Evolutionary conservation across 2,329 filamentous ascomycete genomes (phyloP).

Genomic region (Cladophialophora yegresii): DNA sequence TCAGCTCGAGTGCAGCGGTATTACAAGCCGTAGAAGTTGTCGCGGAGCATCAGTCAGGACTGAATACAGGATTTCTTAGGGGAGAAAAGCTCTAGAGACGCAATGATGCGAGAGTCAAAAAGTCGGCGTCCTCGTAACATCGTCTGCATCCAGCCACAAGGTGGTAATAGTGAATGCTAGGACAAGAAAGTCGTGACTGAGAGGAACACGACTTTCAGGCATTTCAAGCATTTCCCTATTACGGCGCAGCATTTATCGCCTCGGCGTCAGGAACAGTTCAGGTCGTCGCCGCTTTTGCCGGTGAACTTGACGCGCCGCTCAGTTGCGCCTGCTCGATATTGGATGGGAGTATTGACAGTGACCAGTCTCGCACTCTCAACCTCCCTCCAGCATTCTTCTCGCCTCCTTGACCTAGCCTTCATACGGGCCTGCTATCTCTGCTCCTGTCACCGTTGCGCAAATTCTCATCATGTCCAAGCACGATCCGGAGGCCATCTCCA

Average conservation of each 20-base stretch:
- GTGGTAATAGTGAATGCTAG: background rate
- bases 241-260: background rate
- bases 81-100: background rate
- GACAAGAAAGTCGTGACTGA: background rate
- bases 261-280: background rate
- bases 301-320: constrained; percentile 7
- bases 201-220: background rate
- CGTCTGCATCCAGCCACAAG: background rate
- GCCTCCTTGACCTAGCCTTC: background rate
- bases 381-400: background rate
- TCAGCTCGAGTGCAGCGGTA: too few species aligned
- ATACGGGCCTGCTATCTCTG: background rate
- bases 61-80: background rate
- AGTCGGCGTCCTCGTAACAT: background rate
- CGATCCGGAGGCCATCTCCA: constrained; percentile 63
- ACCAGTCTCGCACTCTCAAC: background rate
- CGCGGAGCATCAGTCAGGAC: background rate
- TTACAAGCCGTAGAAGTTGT: background rate
- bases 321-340: constrained; percentile 7
- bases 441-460: background rate
- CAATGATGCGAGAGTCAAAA: background rate
- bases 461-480: constrained; percentile 10
- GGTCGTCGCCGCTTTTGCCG: background rate
- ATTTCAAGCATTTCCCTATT: background rate
- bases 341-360: background rate